phyloP scores from a whole-genome alignment of 495 filamentous ascomycete genomes.

The Lasiosphaeria miniovina region DNA sequence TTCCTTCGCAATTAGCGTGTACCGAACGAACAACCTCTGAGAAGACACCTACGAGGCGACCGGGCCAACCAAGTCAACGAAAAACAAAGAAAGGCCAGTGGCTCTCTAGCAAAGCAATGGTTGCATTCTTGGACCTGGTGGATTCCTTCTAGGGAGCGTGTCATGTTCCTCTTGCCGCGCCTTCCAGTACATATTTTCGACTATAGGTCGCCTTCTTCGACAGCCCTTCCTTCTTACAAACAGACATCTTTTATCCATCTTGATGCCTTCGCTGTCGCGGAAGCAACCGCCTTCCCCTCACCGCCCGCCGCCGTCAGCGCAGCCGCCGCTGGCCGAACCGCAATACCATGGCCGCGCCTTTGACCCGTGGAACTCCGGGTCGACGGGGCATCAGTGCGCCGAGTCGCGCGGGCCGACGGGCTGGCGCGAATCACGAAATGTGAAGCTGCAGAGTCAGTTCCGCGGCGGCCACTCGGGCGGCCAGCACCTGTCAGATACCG shows the following conservation, averaged over 20 bases:
- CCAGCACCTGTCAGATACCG: constrained; percentile 53
- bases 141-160: too few relatives aligned
- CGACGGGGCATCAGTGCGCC: constrained; percentile 76
- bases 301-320: background rate
- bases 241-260: background rate
- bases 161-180: too few relatives aligned
- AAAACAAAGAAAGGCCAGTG: too few relatives aligned
- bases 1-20: too few relatives aligned
- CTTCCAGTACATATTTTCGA: too few relatives aligned
- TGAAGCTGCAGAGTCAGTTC: constrained; percentile 70
- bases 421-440: constrained; percentile 67
- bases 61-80: too few relatives aligned
- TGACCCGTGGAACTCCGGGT: constrained; percentile 78
- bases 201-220: too few relatives aligned
- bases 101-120: too few relatives aligned
- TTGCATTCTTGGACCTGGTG: too few relatives aligned
- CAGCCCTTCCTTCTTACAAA: too few relatives aligned
- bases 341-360: constrained; percentile 48
- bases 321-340: constrained; percentile 43
- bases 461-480: constrained; percentile 48
- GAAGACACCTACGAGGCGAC: too few relatives aligned
- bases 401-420: constrained; percentile 60
- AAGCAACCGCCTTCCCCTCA: background rate
- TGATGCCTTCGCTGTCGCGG: background rate
- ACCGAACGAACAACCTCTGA: too few relatives aligned